These are phyloP conservation scores for Penicillium malachiteum DNA, from an alignment of 495 filamentous ascomycete species.

Conservation along the genomic window DNA sequence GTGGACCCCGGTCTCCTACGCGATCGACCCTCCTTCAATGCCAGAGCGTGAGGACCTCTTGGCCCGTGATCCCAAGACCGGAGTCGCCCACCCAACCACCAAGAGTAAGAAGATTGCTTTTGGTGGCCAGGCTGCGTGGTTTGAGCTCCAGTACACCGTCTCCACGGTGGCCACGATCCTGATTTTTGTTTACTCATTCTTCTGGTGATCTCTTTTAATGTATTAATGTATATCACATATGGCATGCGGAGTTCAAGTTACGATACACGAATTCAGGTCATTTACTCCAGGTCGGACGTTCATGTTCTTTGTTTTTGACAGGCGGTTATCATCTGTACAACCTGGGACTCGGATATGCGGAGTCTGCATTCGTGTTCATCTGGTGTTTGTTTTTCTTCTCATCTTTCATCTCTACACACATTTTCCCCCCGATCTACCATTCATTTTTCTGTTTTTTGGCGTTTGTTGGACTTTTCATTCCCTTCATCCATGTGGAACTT, in stretches of 20 bases:
- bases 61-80: slow-evolving; percentile 43
- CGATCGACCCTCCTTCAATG: slow-evolving; percentile 43
- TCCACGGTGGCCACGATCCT: slow-evolving; percentile 37
- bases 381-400: background rate
- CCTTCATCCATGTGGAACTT: slow-evolving; percentile 41
- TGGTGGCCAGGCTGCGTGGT: slow-evolving; percentile 40
- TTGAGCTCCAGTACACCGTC: slow-evolving; percentile 40
- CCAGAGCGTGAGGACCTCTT: slow-evolving; percentile 44
- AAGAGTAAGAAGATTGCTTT: slow-evolving; percentile 45
- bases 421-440: background rate
- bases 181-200: slow-evolving; percentile 44
- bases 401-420: background rate
- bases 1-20: slow-evolving; percentile 42
- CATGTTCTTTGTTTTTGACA: background rate
- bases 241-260: slow-evolving; percentile 6
- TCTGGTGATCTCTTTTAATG: slow-evolving; percentile 20
- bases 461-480: slow-evolving; percentile 18
- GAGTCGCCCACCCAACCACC: slow-evolving; percentile 41
- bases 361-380: background rate
- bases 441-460: slow-evolving; percentile 15
- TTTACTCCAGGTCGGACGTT: background rate
- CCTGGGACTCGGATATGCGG: too few species aligned
- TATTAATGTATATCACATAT: slow-evolving; percentile 9
- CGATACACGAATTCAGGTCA: slow-evolving; percentile 2
- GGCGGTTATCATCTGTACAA: background rate